Evolutionary conservation across 805 yeast species (phyloP).

Genomic region (Hanseniaspora meyeri): DNA sequence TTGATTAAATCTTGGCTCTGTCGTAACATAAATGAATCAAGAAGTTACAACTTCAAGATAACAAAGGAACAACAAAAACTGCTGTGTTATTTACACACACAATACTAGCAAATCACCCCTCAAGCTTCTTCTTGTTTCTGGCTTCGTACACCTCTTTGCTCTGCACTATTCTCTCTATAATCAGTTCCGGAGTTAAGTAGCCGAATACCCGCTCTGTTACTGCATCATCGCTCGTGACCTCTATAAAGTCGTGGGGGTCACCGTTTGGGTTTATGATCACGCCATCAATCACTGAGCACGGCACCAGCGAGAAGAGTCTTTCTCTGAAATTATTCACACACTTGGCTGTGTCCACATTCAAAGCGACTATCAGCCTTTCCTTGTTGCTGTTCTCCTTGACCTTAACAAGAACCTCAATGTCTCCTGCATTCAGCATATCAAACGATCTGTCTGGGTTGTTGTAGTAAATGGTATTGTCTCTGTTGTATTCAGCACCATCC

Average conservation of each 20-base stretch:
- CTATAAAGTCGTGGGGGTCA: conserved; percentile 12
- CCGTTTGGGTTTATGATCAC: conserved; percentile 37
- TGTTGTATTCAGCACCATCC: conserved; percentile 17
- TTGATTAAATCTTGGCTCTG: not conserved
- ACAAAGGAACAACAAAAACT: too few species aligned
- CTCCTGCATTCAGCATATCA: conserved; percentile 89
- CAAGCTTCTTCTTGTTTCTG: conserved; percentile 49
- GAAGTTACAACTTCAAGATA: too few species aligned
- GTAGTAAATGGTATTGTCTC: conserved; percentile 22
- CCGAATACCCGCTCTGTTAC: conserved; percentile 45
- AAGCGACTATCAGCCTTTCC: conserved; percentile 45
- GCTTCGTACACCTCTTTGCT: conserved; percentile 65
- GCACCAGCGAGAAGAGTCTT: conserved; percentile 75
- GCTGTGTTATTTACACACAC: too few species aligned
- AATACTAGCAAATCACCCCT: not conserved
- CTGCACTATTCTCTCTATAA: conserved; percentile 60
- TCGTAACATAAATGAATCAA: too few species aligned
- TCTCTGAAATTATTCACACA: conserved; percentile 85
- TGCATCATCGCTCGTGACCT: conserved; percentile 31
- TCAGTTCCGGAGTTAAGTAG: conserved; percentile 34
- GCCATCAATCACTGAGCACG: conserved; percentile 74
- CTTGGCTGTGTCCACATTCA: conserved; percentile 32
- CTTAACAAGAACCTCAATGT: conserved; percentile 55
- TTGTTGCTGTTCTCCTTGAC: conserved; percentile 27
- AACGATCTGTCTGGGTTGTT: conserved; percentile 69